Percentiles rank a stretch among this genome's conserved stretches.
Evolutionary conservation across 306 rosid species (phyloP).

Genomic region (Dalbergia cochinchinensis): DNA sequence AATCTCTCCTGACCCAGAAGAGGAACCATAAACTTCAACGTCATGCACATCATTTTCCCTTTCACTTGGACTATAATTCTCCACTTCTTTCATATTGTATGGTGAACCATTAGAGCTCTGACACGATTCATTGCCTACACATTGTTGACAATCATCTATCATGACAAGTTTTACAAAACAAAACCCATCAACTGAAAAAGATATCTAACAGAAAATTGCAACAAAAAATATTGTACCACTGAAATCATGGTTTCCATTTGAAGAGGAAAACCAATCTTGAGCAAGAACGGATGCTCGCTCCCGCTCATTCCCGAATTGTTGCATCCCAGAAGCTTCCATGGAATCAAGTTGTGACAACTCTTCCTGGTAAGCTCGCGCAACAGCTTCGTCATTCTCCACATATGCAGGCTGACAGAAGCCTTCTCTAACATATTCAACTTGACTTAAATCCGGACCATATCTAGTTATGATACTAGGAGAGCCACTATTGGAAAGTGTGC

Average conservation of each 20-base stretch:
- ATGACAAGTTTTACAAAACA: conserved; percentile 33
- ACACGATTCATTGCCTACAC: conserved; percentile 57
- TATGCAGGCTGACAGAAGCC: conserved; percentile 62
- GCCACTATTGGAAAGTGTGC: conserved; percentile 66
- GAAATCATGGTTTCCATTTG: conserved; percentile 52
- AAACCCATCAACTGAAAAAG: conserved; percentile 21
- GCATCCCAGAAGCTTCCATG: conserved; percentile 57
- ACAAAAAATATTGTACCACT: conserved; percentile 47
- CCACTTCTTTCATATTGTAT: conserved; percentile 50
- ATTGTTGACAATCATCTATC: conserved; percentile 47
- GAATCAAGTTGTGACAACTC: conserved; percentile 72
- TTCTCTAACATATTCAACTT: conserved; percentile 76
- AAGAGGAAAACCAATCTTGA: conserved; percentile 78
- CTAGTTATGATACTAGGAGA: conserved; percentile 58
- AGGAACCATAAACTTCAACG: conserved; percentile 52
- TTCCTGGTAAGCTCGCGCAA: conserved; percentile 90
- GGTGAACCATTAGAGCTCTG: conserved; percentile 47
- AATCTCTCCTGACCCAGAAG: conserved; percentile 55
- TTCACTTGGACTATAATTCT: conserved; percentile 43
- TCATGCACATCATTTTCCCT: conserved; percentile 49
- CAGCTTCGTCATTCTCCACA: conserved; percentile 85
- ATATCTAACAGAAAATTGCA: conserved; percentile 37
- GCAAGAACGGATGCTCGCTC: conserved; percentile 65
- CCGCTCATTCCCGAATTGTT: conserved; percentile 57
- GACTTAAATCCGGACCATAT: conserved; percentile 72